Conservation (phyloP, 192 early-diverging fungal genomes). For the Backusella luteola region DNA sequence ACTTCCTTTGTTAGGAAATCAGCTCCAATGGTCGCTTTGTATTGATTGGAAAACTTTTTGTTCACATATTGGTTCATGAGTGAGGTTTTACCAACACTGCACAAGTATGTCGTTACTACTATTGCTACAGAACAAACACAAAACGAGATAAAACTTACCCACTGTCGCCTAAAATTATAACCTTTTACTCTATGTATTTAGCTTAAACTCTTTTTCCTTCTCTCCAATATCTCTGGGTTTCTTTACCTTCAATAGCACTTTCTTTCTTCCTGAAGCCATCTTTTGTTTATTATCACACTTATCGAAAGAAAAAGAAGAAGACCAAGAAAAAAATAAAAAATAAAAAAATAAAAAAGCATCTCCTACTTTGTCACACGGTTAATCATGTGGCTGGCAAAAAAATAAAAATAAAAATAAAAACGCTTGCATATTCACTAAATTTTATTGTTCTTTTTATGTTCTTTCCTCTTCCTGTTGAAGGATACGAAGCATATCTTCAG, state of each 20-base stretch:
- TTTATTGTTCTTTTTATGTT: not conserved
- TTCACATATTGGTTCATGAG: conserved; percentile 99
- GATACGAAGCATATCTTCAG: not conserved
- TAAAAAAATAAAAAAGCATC: not conserved
- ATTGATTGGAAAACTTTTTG: conserved; percentile 94
- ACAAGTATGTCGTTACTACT: not conserved
- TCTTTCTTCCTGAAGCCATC: conserved; percentile 37
- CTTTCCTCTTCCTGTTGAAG: not conserved
- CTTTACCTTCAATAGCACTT: conserved; percentile 61
- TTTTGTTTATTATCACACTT: not conserved
- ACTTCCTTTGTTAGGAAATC: conserved; percentile 99
- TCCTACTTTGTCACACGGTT: conserved; percentile 1
- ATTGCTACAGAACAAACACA: not conserved
- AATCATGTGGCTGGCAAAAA: conserved; percentile 2
- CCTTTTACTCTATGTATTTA: conserved; percentile 39
- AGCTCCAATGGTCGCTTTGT: conserved; percentile 99
- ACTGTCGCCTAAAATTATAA: conserved; percentile 81
- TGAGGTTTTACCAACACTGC: conserved; percentile 92
- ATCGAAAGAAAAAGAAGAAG: not conserved
- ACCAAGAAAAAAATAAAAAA: not conserved
- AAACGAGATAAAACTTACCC: conserved; percentile 49
- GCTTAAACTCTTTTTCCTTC: not conserved
- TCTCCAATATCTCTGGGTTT: conserved; percentile 4
- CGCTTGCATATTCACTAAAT: not conserved
- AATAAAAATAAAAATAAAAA: not conserved